Conservation (phyloP, 2,329 filamentous ascomycete genomes). For the Venturia pyrina region DNA sequence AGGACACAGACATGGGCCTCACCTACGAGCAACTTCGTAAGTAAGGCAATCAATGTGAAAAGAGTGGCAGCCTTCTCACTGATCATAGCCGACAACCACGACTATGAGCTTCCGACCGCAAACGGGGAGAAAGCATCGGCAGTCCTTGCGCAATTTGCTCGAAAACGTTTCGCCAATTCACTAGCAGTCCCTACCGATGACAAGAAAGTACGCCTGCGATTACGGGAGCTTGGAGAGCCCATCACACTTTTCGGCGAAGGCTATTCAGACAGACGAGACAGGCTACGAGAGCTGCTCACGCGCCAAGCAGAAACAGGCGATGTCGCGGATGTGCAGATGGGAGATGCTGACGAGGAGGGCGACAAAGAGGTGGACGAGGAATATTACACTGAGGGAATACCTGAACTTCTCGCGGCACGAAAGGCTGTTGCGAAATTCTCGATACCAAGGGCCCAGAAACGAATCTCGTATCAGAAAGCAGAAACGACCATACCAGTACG, state of each 20-base stretch:
- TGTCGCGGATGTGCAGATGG: constrained; percentile 47
- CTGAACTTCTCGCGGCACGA: constrained; percentile 64
- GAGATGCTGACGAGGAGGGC: constrained; percentile 31
- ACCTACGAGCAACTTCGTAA: constrained; percentile 17
- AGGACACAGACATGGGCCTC: constrained; percentile 13
- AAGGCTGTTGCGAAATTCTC: constrained; percentile 75
- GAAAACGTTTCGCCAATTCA: constrained; percentile 78
- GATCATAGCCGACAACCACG: constrained; percentile 56
- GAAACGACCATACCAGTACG: constrained; percentile 77
- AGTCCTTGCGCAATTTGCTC: constrained; percentile 78
- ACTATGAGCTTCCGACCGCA: constrained; percentile 67
- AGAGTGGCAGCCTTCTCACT: constrained; percentile 14
- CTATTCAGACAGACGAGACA: constrained; percentile 72
- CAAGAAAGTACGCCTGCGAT: constrained; percentile 65
- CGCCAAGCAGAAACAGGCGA: constrained; percentile 54
- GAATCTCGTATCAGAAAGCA: constrained; percentile 65
- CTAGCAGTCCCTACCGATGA: constrained; percentile 94
- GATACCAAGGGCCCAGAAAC: constrained; percentile 67
- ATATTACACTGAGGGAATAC: constrained; percentile 80
- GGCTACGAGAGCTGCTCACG: constrained; percentile 70
- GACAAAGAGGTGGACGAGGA: constrained; percentile 74
- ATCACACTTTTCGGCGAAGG: constrained; percentile 92
- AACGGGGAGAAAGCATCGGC: constrained; percentile 75
- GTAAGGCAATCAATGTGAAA: constrained; percentile 17
- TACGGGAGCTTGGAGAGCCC: constrained; percentile 84